phyloP scores from a whole-genome alignment of 139 green algal species.

The Chlorella sp. region DNA sequence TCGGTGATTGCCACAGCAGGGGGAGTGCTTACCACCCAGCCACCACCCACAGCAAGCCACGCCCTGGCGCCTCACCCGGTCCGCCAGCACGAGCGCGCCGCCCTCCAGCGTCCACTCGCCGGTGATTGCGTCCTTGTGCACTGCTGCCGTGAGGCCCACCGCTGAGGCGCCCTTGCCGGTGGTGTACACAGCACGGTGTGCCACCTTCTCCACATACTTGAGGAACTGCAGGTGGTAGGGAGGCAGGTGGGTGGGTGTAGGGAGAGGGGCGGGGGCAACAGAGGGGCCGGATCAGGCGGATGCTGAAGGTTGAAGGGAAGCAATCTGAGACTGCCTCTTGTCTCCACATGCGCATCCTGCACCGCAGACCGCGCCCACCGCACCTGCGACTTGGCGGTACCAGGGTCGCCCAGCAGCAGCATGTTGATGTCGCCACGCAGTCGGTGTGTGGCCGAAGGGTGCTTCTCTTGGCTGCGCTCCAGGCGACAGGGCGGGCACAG shows the following conservation, averaged over 20 bases:
- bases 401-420: slow-evolving; percentile 96
- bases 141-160: slow-evolving; percentile 95
- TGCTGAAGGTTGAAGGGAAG: not conserved
- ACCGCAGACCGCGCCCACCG: not conserved
- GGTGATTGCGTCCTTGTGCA: slow-evolving; percentile 95
- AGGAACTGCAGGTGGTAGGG: slow-evolving; percentile 82
- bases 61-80: slow-evolving; percentile 63
- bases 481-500: no score
- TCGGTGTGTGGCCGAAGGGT: slow-evolving; percentile 69
- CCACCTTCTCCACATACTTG: slow-evolving; percentile 98
- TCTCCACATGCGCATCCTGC: not conserved
- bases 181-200: slow-evolving; percentile 94
- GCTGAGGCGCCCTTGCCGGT: slow-evolving; percentile 98
- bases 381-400: slow-evolving; percentile 54
- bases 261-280: not conserved
- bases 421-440: slow-evolving; percentile 99
- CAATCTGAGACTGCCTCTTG: not conserved
- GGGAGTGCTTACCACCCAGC: no score
- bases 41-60: not conserved
- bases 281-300: no score
- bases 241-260: not conserved
- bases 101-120: slow-evolving; percentile 98
- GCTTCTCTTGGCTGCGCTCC: slow-evolving; percentile 72
- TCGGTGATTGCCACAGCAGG: not conserved
- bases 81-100: slow-evolving; percentile 96